These are phyloP conservation scores for Pelargonium nanum DNA, from an alignment of 345 rosid species.

Conservation along the genomic window DNA sequence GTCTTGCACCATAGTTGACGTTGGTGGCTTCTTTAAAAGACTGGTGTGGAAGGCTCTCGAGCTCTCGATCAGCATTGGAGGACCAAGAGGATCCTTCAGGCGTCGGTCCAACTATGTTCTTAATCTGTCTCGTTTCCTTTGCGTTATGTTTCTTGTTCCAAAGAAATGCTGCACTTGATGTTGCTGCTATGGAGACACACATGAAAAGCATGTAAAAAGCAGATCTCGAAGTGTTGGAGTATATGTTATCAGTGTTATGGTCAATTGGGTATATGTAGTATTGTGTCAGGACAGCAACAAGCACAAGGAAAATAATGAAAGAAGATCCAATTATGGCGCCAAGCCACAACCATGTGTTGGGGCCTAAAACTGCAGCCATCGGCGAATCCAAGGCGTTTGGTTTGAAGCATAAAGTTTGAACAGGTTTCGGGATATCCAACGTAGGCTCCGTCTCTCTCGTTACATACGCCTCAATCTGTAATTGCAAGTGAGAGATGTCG, in stretches of 20 bases:
- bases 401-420: slow-evolving; percentile 23
- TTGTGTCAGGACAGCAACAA: neutral
- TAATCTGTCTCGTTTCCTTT: slow-evolving; percentile 29
- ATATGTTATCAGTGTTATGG: slow-evolving; percentile 29
- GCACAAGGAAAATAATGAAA: slow-evolving; percentile 16
- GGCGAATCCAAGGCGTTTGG: slow-evolving; percentile 28
- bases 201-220: slow-evolving; percentile 37
- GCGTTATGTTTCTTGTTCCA: slow-evolving; percentile 46
- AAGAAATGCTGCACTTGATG: slow-evolving; percentile 45
- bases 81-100: too few species aligned
- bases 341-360: slow-evolving; percentile 5
- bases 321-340: slow-evolving; percentile 39
- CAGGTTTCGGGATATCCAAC: neutral
- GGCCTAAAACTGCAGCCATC: neutral
- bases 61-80: neutral
- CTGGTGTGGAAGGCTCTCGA: neutral
- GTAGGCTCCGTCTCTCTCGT: neutral
- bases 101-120: too few species aligned
- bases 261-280: neutral
- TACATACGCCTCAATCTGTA: neutral
- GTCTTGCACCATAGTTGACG: neutral
- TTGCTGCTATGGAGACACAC: slow-evolving; percentile 33
- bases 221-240: slow-evolving; percentile 26
- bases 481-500: neutral
- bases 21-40: neutral